phyloP scores from a whole-genome alignment of 345 rosid genomes.

The Linum lewisii region DNA sequence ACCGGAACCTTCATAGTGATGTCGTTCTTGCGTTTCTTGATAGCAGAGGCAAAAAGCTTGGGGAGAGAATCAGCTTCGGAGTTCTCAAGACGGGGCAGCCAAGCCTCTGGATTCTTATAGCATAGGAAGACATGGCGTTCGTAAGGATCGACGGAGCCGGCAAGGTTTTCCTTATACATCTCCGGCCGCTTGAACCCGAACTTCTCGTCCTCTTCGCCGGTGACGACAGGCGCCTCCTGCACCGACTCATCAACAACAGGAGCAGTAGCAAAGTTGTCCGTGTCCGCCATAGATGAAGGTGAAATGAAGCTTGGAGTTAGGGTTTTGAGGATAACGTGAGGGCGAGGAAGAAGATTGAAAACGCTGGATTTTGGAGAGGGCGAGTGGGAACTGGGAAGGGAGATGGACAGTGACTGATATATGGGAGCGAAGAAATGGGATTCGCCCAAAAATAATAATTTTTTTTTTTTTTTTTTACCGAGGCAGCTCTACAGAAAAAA shows the following conservation, averaged over 20 bases:
- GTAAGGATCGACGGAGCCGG: slow-evolving; percentile 55
- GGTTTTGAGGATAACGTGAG: no score
- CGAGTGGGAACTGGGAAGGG: not conserved
- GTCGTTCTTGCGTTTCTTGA: slow-evolving; percentile 56
- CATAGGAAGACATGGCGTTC: slow-evolving; percentile 76
- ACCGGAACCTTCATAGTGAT: slow-evolving; percentile 42
- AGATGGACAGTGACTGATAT: not conserved
- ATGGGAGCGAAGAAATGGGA: not conserved
- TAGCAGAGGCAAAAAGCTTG: slow-evolving; percentile 46
- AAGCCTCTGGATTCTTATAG: slow-evolving; percentile 47
- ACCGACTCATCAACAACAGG: not conserved
- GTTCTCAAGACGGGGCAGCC: slow-evolving; percentile 63
- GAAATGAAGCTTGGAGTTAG: no score
- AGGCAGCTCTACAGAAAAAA: no score
- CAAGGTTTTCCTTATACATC: slow-evolving; percentile 60
- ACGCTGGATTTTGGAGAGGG: no score
- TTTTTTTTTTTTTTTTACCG: no score
- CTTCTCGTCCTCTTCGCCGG: slow-evolving; percentile 43
- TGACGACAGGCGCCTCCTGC: slow-evolving; percentile 11
- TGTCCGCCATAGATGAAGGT: slow-evolving; percentile 30
- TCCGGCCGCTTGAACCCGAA: slow-evolving; percentile 72
- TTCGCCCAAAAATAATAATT: no score
- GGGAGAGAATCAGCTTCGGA: slow-evolving; percentile 51
- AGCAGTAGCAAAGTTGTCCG: slow-evolving; percentile 23
- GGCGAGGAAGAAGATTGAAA: no score